Conservation (phyloP, 2,329 filamentous ascomycete species). For the Beauveria caledonica region DNA sequence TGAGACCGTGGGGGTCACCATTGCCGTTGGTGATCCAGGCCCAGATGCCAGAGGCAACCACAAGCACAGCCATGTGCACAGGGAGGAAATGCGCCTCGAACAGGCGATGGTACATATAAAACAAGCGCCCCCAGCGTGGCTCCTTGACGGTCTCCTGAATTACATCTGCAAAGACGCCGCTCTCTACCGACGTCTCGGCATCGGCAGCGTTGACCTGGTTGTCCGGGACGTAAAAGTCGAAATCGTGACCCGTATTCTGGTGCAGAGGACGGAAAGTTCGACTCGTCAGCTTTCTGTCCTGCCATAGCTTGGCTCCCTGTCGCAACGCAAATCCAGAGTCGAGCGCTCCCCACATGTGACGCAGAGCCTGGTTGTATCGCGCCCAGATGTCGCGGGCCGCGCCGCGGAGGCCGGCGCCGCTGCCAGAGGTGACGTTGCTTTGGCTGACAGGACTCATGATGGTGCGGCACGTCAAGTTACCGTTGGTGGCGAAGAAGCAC, state of each 20-base stretch:
- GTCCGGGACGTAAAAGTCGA: slow-evolving; percentile 41
- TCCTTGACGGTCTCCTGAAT: slow-evolving; percentile 41
- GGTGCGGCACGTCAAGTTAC: slow-evolving; percentile 55
- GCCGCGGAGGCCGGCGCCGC: slow-evolving; percentile 40
- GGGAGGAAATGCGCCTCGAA: slow-evolving; percentile 69
- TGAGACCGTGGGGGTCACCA: slow-evolving; percentile 43
- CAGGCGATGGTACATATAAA: slow-evolving; percentile 56
- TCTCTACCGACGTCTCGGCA: slow-evolving; percentile 34
- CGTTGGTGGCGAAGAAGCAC: slow-evolving; percentile 67
- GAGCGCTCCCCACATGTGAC: slow-evolving; percentile 69
- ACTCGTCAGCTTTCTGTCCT: slow-evolving; percentile 47
- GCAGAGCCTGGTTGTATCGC: slow-evolving; percentile 62
- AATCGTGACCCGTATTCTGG: slow-evolving; percentile 34
- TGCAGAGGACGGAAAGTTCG: slow-evolving; percentile 49
- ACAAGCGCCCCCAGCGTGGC: slow-evolving; percentile 47
- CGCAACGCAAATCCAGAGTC: slow-evolving; percentile 59
- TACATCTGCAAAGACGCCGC: slow-evolving; percentile 47
- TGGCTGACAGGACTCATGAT: slow-evolving; percentile 64
- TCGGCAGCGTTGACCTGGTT: slow-evolving; percentile 30
- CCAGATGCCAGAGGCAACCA: slow-evolving; percentile 55
- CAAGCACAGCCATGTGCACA: slow-evolving; percentile 56
- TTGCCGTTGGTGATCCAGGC: slow-evolving; percentile 43
- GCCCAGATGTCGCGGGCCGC: slow-evolving; percentile 51
- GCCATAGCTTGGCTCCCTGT: slow-evolving; percentile 49
- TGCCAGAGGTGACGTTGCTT: slow-evolving; percentile 59